Percentiles rank a stretch among this genome's conserved stretches.
phyloP scores from a whole-genome alignment of 306 rosid species.

The Cucumis sativus region Cucumber_9930_V3 NC_026655.2:23265001-23265500 shows the following conservation, averaged over 20 bases:
- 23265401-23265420: neutral
- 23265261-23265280: neutral
- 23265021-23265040: neutral
- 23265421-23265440: no score
- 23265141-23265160: conserved; percentile 4
- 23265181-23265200: neutral
- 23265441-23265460: no score
- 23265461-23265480: no score
- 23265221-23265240: neutral
- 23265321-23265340: neutral
- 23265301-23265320: neutral
- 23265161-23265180: neutral
- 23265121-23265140: neutral
- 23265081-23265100: neutral
- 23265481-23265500: no score
- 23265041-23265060: neutral
- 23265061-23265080: neutral
- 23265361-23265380: neutral
- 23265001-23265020: neutral
- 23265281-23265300: neutral
- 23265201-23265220: neutral
- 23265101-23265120: neutral
- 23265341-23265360: neutral
- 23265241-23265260: neutral
- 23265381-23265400: no score